A percentile compares a stretch with the other conserved stretches of the same genome.
phyloP scores from a whole-genome alignment of 441 rosid genomes.

The Manihot esculenta region DNA sequence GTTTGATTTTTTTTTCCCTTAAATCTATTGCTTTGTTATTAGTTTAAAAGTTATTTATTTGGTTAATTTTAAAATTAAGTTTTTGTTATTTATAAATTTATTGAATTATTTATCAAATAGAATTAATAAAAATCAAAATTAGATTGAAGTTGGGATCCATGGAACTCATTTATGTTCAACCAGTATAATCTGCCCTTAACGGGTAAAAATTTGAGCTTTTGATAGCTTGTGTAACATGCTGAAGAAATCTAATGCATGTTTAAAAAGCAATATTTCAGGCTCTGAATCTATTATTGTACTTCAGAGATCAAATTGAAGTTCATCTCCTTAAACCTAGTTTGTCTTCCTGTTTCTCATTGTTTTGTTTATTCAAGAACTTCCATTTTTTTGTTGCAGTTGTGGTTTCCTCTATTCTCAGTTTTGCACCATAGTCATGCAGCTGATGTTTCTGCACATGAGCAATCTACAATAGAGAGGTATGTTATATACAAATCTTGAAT shows the following conservation, averaged over 20 bases:
- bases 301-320: background rate
- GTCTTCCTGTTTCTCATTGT: background rate
- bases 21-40: too few species aligned
- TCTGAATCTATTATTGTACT: background rate
- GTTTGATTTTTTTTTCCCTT: too few species aligned
- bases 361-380: background rate
- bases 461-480: constrained; percentile 69
- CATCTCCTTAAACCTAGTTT: background rate
- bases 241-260: background rate
- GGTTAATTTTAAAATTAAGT: too few species aligned
- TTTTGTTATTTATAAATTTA: too few species aligned
- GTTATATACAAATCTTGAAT: constrained; percentile 22
- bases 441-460: constrained; percentile 46
- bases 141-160: background rate
- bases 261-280: background rate
- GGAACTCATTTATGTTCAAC: background rate
- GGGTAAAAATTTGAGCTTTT: background rate
- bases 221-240: background rate
- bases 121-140: too few species aligned
- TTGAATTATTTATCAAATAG: too few species aligned
- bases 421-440: constrained; percentile 49
- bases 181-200: background rate
- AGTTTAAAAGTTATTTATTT: too few species aligned
- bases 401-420: constrained; percentile 91
- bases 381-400: constrained; percentile 61